A percentile compares a stretch with the other conserved stretches of the same genome.
Conservation (phyloP, 495 filamentous ascomycete genomes). For the Trichoderma reesei region DNA sequence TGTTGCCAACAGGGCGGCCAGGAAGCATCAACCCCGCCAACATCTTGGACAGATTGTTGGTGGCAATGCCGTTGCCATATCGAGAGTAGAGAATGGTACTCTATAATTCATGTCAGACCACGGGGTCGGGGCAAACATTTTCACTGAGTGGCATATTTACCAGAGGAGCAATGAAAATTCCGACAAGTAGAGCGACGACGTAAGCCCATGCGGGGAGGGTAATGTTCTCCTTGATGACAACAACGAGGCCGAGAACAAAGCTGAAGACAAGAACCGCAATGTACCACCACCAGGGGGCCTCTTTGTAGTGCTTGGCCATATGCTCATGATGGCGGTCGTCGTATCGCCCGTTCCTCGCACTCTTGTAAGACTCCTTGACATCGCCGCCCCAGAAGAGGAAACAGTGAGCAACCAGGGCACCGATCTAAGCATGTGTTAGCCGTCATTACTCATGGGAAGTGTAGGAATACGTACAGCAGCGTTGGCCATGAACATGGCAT, state of each 20-base stretch:
- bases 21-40: slow-evolving; percentile 21
- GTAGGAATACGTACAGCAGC: not conserved
- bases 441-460: not conserved
- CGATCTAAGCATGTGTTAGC: not conserved
- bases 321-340: not conserved
- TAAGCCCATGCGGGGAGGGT: not conserved
- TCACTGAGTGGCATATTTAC: not conserved
- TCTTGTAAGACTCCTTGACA: not conserved
- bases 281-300: slow-evolving; percentile 2
- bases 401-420: slow-evolving; percentile 1
- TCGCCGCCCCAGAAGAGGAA: not conserved
- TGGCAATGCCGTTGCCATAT: slow-evolving; percentile 2
- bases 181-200: not conserved
- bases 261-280: not conserved
- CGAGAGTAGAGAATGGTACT: slow-evolving; percentile 2
- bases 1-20: slow-evolving; percentile 17
- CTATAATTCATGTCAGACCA: not conserved
- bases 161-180: not conserved
- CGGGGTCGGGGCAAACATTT: not conserved
- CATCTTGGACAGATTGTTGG: slow-evolving; percentile 30
- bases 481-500: slow-evolving; percentile 5
- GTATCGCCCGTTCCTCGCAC: not conserved
- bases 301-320: not conserved
- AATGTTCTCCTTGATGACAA: slow-evolving; percentile 3
- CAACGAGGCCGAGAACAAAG: slow-evolving; percentile 1